Evolutionary conservation across 1,284 basidiomycete species (phyloP).

Genomic region (Tausonia pullulans): DNA sequence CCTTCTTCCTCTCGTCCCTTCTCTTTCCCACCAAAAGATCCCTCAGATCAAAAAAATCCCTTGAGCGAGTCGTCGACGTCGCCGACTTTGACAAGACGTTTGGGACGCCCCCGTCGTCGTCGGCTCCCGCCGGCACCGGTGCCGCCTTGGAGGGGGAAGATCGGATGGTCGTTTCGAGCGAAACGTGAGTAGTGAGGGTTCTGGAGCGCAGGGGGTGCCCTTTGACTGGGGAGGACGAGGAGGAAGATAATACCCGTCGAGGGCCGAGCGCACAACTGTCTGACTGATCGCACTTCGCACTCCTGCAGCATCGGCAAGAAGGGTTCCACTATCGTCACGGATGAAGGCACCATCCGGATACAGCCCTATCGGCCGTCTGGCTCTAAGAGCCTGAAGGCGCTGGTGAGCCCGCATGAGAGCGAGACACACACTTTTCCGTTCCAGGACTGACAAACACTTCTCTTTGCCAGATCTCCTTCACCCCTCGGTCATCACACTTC

Average conservation of each 20-base stretch:
- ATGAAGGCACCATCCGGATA: conserved; percentile 10
- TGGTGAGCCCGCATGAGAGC: neutral
- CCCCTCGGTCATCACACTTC: conserved; percentile 69
- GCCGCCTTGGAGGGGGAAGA: too few species aligned
- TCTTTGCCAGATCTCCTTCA: conserved; percentile 51
- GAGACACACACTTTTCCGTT: neutral
- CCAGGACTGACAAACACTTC: too few species aligned
- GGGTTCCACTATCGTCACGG: conserved; percentile 8
- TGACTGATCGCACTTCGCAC: neutral
- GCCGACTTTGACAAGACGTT: neutral
- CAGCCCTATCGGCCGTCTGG: conserved; percentile 8
- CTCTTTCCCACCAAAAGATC: conserved; percentile 25
- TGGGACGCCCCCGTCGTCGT: too few species aligned
- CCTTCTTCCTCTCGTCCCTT: conserved; percentile 33
- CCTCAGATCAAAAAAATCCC: neutral
- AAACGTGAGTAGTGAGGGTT: too few species aligned
- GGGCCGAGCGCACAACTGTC: too few species aligned
- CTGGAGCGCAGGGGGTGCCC: too few species aligned
- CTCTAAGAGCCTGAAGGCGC: conserved; percentile 3
- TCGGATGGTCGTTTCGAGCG: too few species aligned
- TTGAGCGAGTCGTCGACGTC: neutral
- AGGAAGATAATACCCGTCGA: too few species aligned
- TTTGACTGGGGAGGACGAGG: too few species aligned
- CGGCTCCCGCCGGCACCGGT: too few species aligned
- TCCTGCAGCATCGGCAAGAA: neutral